phyloP scores from a whole-genome alignment of 139 green algal genomes.

The Ostreobium quekettii region DNA sequence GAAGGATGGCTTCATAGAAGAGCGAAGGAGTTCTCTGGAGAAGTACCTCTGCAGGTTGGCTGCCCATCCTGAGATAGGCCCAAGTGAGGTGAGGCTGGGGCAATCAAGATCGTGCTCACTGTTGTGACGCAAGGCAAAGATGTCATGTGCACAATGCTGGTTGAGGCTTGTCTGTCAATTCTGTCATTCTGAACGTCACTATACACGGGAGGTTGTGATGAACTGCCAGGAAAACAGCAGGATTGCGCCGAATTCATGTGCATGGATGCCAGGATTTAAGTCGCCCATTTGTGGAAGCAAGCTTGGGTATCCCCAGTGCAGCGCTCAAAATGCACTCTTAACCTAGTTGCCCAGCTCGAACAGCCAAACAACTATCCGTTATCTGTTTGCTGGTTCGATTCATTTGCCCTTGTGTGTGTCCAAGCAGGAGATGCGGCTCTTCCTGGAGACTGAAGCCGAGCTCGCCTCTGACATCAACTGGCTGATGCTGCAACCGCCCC shows the following conservation, averaged over 20 bases:
- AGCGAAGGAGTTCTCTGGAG: slow-evolving; percentile 54
- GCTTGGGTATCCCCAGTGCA: no score
- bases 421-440: slow-evolving; percentile 71
- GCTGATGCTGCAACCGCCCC: slow-evolving; percentile 47
- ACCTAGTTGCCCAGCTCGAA: no score
- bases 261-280: background rate
- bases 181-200: background rate
- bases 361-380: no score
- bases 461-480: slow-evolving; percentile 47
- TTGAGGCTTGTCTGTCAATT: background rate
- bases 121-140: background rate
- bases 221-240: no score
- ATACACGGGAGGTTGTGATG: background rate
- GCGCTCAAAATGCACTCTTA: no score
- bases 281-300: no score
- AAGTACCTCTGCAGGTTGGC: slow-evolving; percentile 73
- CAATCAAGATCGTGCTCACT: background rate
- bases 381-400: no score
- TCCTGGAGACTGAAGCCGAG: slow-evolving; percentile 66
- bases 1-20: slow-evolving; percentile 74
- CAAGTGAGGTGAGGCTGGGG: slow-evolving; percentile 33
- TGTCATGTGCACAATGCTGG: background rate
- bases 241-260: background rate
- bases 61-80: slow-evolving; percentile 59
- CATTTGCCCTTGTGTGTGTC: no score